Base-by-base conservation (phyloP, 768 basidiomycete genomes). In the Auriscalpium microsporum region DNA sequence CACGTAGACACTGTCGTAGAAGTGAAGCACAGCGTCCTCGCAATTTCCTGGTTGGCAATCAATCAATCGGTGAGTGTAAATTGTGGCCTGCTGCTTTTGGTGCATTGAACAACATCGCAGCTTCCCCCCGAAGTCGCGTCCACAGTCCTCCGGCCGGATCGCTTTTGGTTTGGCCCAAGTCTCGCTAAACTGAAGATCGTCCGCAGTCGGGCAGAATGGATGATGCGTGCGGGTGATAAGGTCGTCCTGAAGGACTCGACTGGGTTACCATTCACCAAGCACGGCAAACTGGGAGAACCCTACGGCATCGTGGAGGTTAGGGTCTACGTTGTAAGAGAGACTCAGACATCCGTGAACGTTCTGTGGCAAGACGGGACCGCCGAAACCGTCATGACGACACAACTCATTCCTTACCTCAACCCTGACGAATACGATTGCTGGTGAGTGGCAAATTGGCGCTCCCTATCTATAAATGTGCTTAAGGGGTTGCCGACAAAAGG, bases 381-480 rank as follows among this genome's bases (percentile, higher is more conserved):
- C 49, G 87, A 92, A 69, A 77, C 72, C 3, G 53, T 86, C 40
- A 75, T 71, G 46, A 78, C 90, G 21, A 79, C 75, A 10, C 77
- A 83, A 19, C 71, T 94, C 17, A 82, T 94, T 45, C 92, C 91
- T 3, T 87, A 94, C 65, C 67, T 87, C 51, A 90, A 90, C 57
- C 81, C 91, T 10, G 94, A 95, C 67, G 94, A 96, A 70, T 90
- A 89, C 67, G 94, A 92, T 66, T 90, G 86, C 68, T 94, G 89
- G 88, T 89, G 61, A 63, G 84, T 68, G 9, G 36, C 13, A 17
- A 10, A 28, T 38, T 40, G 36, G 33, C 1, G 16, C 17, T 11
- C 10, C 42, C 44, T 36, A 8, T 46, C 21, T 17, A 11, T 33
- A 16, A 9, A 11, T 13, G 44, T 21, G 10, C 14, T 53, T 57